These are phyloP conservation scores for Plasmodium chabaudi DNA, from an alignment of 169 alveolate genomes.

Conservation along the genomic window DNA sequence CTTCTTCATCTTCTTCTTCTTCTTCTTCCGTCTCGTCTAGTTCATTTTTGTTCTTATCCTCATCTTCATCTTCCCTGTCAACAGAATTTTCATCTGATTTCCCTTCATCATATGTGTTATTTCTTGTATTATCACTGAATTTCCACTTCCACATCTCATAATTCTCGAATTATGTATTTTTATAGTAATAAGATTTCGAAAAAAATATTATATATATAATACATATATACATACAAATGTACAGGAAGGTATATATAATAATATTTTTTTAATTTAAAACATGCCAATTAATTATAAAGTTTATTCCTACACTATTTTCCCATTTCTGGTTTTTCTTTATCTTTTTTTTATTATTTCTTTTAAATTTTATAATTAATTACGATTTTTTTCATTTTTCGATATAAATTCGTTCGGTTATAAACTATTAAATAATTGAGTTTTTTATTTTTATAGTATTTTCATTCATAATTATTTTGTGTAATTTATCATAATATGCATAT, in stretches of 20 bases:
- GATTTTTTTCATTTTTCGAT: background rate
- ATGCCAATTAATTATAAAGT: too few species aligned
- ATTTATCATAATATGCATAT: too few species aligned
- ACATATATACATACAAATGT: too few species aligned
- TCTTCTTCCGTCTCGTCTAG: constrained; percentile 14
- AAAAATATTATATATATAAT: too few species aligned
- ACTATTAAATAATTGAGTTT: too few species aligned
- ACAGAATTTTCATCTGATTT: constrained; percentile 13
- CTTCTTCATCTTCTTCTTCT: constrained; percentile 3
- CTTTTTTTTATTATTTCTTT: constrained; percentile 6
- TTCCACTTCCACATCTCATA: constrained; percentile 19
- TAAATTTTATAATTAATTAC: background rate
- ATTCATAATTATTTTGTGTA: too few species aligned
- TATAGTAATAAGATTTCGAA: too few species aligned
- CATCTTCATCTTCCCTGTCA: constrained; percentile 11
- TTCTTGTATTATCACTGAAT: constrained; percentile 8
- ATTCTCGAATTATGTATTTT: too few species aligned
- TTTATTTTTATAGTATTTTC: too few species aligned
- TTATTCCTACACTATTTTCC: constrained; percentile 2
- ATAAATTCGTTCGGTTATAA: too few species aligned
- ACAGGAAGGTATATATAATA: too few species aligned
- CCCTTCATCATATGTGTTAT: background rate
- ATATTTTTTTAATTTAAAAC: too few species aligned
- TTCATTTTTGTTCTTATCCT: constrained; percentile 18
- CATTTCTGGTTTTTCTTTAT: constrained; percentile 2